Evolutionary conservation across 148 eudicot genomes (phyloP).

Genomic region (Mesembryanthemum crystallinum): DNA sequence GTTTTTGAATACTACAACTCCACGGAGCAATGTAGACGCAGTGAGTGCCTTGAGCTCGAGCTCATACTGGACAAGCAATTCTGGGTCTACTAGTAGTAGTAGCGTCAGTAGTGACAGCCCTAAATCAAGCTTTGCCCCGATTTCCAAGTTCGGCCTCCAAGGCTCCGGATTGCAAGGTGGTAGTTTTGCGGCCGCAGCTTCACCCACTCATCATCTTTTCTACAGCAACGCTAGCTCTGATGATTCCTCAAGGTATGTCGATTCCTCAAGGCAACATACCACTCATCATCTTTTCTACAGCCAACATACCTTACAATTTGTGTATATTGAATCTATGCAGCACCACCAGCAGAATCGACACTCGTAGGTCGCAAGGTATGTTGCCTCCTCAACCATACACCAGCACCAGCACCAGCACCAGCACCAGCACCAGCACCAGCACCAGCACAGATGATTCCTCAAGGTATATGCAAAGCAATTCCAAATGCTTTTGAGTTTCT

Average conservation of each 20-base stretch:
- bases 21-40: neutral
- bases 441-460: neutral
- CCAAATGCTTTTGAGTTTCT: neutral
- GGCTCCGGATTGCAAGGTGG: neutral
- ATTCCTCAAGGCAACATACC: too few relatives aligned
- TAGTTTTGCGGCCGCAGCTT: neutral
- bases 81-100: neutral
- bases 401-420: neutral
- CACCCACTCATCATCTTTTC: conserved; percentile 8
- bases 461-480: neutral
- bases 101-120: conserved; percentile 4
- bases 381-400: neutral
- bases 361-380: neutral
- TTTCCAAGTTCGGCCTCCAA: neutral
- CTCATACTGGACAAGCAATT: conserved; percentile 3
- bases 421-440: neutral
- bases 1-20: neutral
- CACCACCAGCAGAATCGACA: neutral
- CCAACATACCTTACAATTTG: too few relatives aligned
- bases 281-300: too few relatives aligned
- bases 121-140: neutral
- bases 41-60: neutral
- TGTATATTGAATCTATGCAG: too few relatives aligned
- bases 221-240: conserved; percentile 11
- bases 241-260: conserved; percentile 23